Evolutionary conservation across 2,329 filamentous ascomycete genomes (phyloP), one percentile per base, ranked within the genome.

Genomic region (Colletotrichum eleusines): DNA sequence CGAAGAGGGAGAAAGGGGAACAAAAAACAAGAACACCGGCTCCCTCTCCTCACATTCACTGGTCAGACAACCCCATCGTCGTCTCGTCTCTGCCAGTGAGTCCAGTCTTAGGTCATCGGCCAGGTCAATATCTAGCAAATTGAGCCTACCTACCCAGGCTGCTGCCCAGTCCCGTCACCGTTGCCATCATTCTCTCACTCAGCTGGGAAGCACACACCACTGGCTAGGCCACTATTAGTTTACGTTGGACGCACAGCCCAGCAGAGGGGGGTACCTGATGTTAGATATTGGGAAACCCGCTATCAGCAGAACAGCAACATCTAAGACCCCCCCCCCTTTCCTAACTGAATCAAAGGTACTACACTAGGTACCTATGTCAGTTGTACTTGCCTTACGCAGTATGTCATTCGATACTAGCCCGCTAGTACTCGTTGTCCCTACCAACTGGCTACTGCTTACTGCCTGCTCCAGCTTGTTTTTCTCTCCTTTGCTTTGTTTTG

Each of bases 21-120:
- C 5, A n/a, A n/a, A 68, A 63, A 68, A 68, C 58, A 71, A 71
- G 64, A 64, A 59, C 48, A 54, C 66, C 57, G 63, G 68, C 63
- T 68, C 63, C 64, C 64, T 51, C 60, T 63, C 33, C 23, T 63
- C 48, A 54, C 60, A 23, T 44, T 63, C 38, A 68, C 58, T 63
- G 68, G 51, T 46, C 51, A 31, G 53, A 57, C 63, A 66, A 58
- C 66, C 68, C 68, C 68, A 23, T 38, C 26, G 40, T 38, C 26
- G 40, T 55, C 42, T 55, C 16, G 55, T 66, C 57, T 42, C 50
- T 66, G 16, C 48, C 50, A 23, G 66, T 18, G 42, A 62, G 57
- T 38, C 68, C 58, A 53, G 38, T 67, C 68, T 51, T 50, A 57
- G 31, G 40, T 67, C 68, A 57, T 50, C 50, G 31, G 40, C 40